These are phyloP conservation scores for Aureobasidium sp. DNA, from an alignment of 2,329 filamentous ascomycete species.

Conservation along the genomic window DNA sequence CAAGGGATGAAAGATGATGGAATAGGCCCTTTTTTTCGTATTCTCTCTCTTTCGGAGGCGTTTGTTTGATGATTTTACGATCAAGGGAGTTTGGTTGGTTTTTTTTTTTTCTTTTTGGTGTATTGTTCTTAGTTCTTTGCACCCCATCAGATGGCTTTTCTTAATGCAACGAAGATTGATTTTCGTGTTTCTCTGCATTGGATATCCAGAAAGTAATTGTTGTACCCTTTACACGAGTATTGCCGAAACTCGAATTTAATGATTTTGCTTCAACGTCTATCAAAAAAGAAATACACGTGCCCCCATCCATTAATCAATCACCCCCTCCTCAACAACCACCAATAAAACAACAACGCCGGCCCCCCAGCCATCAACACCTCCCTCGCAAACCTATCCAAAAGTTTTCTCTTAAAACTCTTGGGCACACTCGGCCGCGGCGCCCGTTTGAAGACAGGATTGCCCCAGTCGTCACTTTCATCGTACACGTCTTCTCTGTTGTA, in stretches of 20 bases:
- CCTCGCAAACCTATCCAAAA: conserved; percentile 52
- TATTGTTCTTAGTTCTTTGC: not conserved
- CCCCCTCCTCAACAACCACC: conserved; percentile 52
- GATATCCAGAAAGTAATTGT: too few relatives aligned
- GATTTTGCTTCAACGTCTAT: too few relatives aligned
- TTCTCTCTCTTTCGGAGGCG: not conserved
- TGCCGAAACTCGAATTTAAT: not conserved
- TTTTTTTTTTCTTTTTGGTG: not conserved
- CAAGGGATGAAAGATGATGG: not conserved
- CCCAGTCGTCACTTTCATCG: conserved; percentile 22
- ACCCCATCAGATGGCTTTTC: too few relatives aligned
- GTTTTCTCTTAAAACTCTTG: conserved; percentile 36
- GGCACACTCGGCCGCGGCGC: conserved; percentile 20
- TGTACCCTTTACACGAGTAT: too few relatives aligned
- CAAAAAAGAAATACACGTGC: too few relatives aligned
- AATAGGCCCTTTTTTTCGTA: not conserved
- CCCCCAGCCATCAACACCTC: conserved; percentile 54
- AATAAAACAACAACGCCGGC: conserved; percentile 57
- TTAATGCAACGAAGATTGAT: too few relatives aligned
- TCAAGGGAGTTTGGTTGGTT: not conserved
- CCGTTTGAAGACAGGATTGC: conserved; percentile 23
- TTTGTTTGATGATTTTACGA: not conserved
- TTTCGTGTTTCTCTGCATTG: too few relatives aligned
- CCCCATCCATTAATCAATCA: too few relatives aligned
- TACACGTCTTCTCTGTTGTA: conserved; percentile 22